Base-by-base conservation (phyloP, 2,329 filamentous ascomycete species). In the Aspergillus hortae region DNA sequence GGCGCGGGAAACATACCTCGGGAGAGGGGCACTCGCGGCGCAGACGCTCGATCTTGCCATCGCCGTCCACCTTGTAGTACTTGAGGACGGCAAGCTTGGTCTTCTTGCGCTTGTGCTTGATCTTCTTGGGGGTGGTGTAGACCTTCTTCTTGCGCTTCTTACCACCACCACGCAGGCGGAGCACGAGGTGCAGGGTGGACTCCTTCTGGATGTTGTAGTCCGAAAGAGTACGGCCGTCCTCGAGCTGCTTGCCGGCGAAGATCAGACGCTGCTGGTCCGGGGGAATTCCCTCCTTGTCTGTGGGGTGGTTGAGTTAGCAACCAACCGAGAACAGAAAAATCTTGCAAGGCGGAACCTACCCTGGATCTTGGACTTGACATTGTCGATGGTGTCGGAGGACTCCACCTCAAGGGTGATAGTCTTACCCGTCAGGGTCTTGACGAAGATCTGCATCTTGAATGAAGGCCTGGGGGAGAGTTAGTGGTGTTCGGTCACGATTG, bases 61-160 rank as follows among this genome's bases (percentile, higher is more conserved):
- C 94, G 70, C 89, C 90, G 79, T 97, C 94, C 71, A 99, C 94
- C 90, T 99, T 99, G 90, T 99, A 99, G 90, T 99, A 99, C 88
- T 99, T 99, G 79, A 99, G 92, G 69, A 99, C 92, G 73, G 94
- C 94, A 78, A 99, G 83, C 89, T 99, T 99, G 87, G 89, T 96
- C 92, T 99, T 99, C 91, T 97, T 99, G 84, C 91, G 89, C 92
- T 99, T 99, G 88, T 99, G 94, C 94, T 99, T 99, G 89, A 99
- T 99, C 91, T 99, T 99, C 92, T 99, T 99, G 78, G 94, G 94
- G 73, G 94, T 99, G 77, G 90, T 97, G 89, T 99, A 99, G 69
- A 99, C 94, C 92, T 99, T 99, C 91, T 96, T 96, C 90, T 99
- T 99, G 80, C 95, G 87, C 90, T 97, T 96, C 91, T 99, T 99